Evolutionary conservation across 2,329 filamentous ascomycete species (phyloP).

Genomic region (Fusarium foetens): DNA sequence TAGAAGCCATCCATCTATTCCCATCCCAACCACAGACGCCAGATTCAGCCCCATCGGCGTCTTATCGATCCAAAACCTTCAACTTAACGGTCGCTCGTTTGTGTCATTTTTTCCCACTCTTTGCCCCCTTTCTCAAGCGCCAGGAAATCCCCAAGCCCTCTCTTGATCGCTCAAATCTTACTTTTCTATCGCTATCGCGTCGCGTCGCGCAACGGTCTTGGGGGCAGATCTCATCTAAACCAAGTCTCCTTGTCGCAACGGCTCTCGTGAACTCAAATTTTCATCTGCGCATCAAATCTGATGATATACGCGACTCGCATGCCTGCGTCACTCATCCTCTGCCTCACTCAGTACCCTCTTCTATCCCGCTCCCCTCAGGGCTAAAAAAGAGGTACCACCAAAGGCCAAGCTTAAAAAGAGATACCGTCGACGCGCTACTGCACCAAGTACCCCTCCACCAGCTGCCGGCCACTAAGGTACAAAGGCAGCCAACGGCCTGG

Average conservation of each 20-base stretch:
- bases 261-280: constrained; percentile 5
- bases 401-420: constrained; percentile 26
- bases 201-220: constrained; percentile 28
- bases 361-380: constrained; percentile 25
- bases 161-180: not conserved
- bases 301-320: constrained; percentile 29
- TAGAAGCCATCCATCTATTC: constrained; percentile 43
- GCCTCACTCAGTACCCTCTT: constrained; percentile 6
- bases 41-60: constrained; percentile 47
- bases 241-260: constrained; percentile 10
- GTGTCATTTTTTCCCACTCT: not conserved
- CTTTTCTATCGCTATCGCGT: constrained; percentile 14
- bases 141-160: not conserved
- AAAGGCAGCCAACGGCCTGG: constrained; percentile 34
- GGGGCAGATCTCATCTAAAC: not conserved
- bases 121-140: constrained; percentile 12
- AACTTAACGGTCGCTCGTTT: constrained; percentile 16
- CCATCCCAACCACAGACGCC: constrained; percentile 42
- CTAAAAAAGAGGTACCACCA: constrained; percentile 30
- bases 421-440: constrained; percentile 35
- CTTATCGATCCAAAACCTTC: constrained; percentile 29
- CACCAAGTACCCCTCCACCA: constrained; percentile 31
- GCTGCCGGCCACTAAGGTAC: constrained; percentile 33
- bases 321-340: constrained; percentile 12
- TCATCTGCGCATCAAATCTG: not conserved